Evolutionary conservation across 129 eudicot genomes (phyloP).

Genomic region (Flaveria brownii): DNA sequence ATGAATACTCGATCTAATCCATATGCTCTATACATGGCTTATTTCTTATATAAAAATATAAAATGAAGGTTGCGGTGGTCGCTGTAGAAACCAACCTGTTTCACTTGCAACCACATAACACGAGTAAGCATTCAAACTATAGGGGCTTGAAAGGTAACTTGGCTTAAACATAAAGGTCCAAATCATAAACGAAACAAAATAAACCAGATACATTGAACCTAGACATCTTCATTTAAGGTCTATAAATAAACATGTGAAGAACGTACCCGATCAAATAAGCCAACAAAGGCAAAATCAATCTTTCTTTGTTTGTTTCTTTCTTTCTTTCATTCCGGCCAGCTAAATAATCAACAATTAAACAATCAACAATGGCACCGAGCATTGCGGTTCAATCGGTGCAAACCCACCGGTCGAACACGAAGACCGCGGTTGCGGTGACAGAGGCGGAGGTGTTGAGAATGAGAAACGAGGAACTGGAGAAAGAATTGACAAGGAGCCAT

Average conservation of each 20-base stretch:
- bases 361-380: slow-evolving; percentile 30
- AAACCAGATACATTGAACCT: slow-evolving; percentile 36
- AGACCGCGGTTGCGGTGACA: not conserved
- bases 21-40: no score
- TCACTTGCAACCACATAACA: not conserved
- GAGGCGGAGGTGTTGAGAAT: slow-evolving; percentile 45
- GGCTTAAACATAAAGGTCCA: not conserved
- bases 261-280: not conserved
- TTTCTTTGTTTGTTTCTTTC: no score
- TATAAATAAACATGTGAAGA: slow-evolving; percentile 14
- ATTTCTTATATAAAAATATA: not conserved
- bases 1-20: no score
- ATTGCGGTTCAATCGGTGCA: slow-evolving; percentile 17
- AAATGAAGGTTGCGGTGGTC: not conserved
- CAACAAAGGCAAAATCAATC: slow-evolving; percentile 1
- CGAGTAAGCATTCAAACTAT: not conserved
- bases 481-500: slow-evolving; percentile 49
- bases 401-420: not conserved
- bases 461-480: slow-evolving; percentile 78
- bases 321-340: not conserved
- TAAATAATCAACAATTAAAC: not conserved
- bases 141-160: not conserved
- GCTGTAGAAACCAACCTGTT: no score
- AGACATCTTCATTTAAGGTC: slow-evolving; percentile 11
- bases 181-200: not conserved